Percentiles rank a stretch among this genome's conserved stretches.
Conservation (phyloP, 1,284 basidiomycete genomes). For the Cronartium quercuum region DNA sequence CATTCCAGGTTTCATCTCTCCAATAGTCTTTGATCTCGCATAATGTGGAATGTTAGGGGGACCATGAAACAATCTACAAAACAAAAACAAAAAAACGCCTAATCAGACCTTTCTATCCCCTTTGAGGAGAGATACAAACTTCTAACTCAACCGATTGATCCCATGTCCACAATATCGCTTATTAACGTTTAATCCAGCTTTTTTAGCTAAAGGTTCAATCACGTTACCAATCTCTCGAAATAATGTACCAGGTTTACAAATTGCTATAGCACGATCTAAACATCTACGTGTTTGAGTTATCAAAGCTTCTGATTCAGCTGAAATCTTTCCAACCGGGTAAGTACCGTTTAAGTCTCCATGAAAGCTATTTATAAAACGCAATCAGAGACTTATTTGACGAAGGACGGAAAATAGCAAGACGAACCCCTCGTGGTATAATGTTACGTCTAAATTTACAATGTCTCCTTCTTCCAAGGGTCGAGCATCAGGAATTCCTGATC, state of each 20-base stretch:
- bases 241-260: conserved; percentile 44
- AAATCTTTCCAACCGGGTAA: conserved; percentile 79
- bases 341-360: conserved; percentile 81
- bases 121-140: conserved; percentile 73
- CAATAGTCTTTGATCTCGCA: conserved; percentile 51
- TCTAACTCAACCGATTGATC: conserved; percentile 67
- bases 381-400: background rate
- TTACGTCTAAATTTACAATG: conserved; percentile 77
- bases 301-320: conserved; percentile 71
- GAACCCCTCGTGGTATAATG: conserved; percentile 53
- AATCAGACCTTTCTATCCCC: too few relatives aligned
- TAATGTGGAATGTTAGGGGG: conserved; percentile 52
- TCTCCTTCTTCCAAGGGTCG: conserved; percentile 80
- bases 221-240: conserved; percentile 57
- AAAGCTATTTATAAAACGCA: conserved; percentile 54
- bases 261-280: conserved; percentile 70
- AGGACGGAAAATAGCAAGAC: background rate
- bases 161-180: conserved; percentile 87
- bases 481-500: conserved; percentile 77
- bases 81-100: conserved; percentile 54
- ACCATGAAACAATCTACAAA: conserved; percentile 51
- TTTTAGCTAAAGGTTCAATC: conserved; percentile 70
- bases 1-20: conserved; percentile 48
- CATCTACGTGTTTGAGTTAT: conserved; percentile 72
- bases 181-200: conserved; percentile 73